These are phyloP conservation scores for Exserohilum turcica DNA, from an alignment of 2,329 filamentous ascomycete genomes.

Conservation along the genomic window DNA sequence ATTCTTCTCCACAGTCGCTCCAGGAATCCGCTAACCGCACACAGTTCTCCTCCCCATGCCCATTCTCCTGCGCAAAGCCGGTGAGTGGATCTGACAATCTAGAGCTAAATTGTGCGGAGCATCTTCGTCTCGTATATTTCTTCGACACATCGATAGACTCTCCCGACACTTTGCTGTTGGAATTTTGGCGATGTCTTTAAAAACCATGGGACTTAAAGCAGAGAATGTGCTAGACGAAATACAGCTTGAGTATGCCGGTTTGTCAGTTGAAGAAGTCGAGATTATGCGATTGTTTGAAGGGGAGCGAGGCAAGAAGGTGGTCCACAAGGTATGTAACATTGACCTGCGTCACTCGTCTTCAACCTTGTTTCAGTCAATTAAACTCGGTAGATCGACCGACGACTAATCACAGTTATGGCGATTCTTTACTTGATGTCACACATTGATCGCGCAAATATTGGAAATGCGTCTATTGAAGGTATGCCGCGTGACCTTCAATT, in stretches of 20 bases:
- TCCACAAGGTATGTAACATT: background rate
- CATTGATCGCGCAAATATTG: constrained; percentile 68
- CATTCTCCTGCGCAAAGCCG: background rate
- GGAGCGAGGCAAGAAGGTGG: background rate
- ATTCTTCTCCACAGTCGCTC: background rate
- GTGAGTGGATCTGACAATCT: background rate
- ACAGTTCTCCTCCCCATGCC: background rate
- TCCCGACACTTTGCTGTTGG: background rate
- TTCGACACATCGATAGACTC: background rate
- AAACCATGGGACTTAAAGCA: background rate
- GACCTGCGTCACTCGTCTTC: background rate
- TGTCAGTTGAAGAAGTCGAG: background rate
- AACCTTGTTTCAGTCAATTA: background rate
- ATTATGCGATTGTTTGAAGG: background rate
- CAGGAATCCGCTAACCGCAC: background rate
- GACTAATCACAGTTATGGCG: constrained; percentile 47
- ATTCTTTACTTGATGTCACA: constrained; percentile 52
- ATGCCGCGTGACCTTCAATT: constrained; percentile 63
- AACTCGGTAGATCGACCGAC: constrained; percentile 29
- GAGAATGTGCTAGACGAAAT: background rate
- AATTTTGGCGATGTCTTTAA: background rate
- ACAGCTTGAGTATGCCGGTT: background rate
- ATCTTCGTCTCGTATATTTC: background rate
- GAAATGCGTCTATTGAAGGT: constrained; percentile 67
- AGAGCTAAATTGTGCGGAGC: background rate